phyloP scores from a whole-genome alignment of 2,329 filamentous ascomycete genomes.

The Colletotrichum lini region DNA sequence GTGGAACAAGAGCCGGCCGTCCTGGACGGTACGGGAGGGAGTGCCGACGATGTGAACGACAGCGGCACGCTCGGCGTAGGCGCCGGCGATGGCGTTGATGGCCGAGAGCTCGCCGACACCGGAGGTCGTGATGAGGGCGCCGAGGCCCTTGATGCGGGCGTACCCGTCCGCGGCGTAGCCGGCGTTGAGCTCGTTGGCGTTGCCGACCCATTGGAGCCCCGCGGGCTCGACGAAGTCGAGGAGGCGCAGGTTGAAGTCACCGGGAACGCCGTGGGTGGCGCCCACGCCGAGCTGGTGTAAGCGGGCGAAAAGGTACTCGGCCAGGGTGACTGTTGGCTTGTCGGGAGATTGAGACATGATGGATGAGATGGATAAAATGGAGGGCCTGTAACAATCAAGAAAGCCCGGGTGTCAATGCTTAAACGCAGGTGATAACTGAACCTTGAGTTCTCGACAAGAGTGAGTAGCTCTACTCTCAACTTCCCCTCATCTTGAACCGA shows the following conservation, averaged over 20 bases:
- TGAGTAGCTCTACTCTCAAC: too few relatives aligned
- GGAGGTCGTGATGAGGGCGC: constrained; percentile 70
- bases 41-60: constrained; percentile 73
- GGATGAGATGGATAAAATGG: background rate
- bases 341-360: constrained; percentile 3
- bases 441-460: too few relatives aligned
- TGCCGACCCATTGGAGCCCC: constrained; percentile 63
- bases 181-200: constrained; percentile 71
- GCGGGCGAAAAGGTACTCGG: constrained; percentile 73
- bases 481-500: constrained; percentile 20
- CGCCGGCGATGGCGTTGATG: constrained; percentile 71
- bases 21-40: constrained; percentile 60
- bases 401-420: too few relatives aligned
- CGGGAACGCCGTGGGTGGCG: constrained; percentile 67
- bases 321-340: constrained; percentile 57
- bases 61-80: constrained; percentile 68
- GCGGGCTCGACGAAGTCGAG: constrained; percentile 55
- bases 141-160: constrained; percentile 65
- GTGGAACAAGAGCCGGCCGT: constrained; percentile 61
- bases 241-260: constrained; percentile 57
- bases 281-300: constrained; percentile 71
- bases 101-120: constrained; percentile 72
- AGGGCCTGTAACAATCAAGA: too few relatives aligned
- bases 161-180: constrained; percentile 73
- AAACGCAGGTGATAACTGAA: too few relatives aligned